phyloP scores from a whole-genome alignment of 768 basidiomycete genomes.

The Cubamyces sp. region DNA sequence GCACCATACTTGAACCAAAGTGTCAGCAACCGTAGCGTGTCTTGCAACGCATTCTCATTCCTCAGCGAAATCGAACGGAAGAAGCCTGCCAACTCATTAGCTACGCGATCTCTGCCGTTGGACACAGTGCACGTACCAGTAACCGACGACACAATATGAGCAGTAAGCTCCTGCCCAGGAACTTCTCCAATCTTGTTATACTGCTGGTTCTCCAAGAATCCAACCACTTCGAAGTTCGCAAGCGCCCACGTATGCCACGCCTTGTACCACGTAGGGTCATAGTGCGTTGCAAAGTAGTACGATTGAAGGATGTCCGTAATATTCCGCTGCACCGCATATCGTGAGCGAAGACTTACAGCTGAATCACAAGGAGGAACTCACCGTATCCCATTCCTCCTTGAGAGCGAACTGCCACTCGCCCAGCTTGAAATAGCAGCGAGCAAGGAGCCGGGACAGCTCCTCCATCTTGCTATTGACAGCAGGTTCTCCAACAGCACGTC shows the following conservation, averaged over 20 bases:
- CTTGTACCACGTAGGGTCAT: conserved; percentile 97
- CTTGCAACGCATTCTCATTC: conserved; percentile 90
- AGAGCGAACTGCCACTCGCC: conserved; percentile 92
- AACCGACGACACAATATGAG: conserved; percentile 92
- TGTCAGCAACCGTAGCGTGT: conserved; percentile 89
- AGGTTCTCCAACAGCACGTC: conserved; percentile 45
- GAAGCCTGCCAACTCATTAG: conserved; percentile 61
- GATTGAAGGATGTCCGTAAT: conserved; percentile 82
- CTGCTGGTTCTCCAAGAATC: conserved; percentile 70
- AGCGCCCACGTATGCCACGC: conserved; percentile 99
- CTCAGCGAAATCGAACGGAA: conserved; percentile 93
- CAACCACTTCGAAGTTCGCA: conserved; percentile 93
- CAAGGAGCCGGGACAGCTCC: conserved; percentile 85
- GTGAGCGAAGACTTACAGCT: not conserved
- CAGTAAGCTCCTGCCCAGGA: conserved; percentile 64
- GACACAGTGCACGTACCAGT: conserved; percentile 56
- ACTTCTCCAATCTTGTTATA: conserved; percentile 60
- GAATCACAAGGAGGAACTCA: not conserved
- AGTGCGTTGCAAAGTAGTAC: conserved; percentile 86
- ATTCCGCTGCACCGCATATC: conserved; percentile 56
- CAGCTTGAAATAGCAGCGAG: conserved; percentile 94
- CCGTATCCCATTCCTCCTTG: conserved; percentile 69
- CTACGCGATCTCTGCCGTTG: conserved; percentile 6
- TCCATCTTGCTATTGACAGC: conserved; percentile 63
- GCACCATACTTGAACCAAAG: conserved; percentile 98